Base-by-base conservation (phyloP, 1,284 basidiomycete species). In the Vanrija humicola region DNA sequence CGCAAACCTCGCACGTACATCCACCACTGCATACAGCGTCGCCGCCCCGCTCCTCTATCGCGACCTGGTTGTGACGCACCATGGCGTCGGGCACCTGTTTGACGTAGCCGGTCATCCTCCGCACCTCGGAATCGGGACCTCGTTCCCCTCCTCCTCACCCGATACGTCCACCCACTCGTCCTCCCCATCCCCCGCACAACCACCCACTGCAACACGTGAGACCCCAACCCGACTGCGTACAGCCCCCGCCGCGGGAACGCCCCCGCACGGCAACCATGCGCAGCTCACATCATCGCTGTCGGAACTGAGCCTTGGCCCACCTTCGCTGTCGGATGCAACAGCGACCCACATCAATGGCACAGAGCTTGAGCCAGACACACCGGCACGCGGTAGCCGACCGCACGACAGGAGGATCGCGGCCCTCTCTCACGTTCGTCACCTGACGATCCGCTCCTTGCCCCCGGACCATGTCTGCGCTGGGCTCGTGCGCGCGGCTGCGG, bases 11-110 rank as follows among this genome's bases (percentile, higher is more conserved):
- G 55, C 51, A 10, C 44, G 26, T 18, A 46, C 52, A 38, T 56
- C 60, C 26, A 59, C 55, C 29, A 54, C 43, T 8, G 39, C 55
- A 6, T 62, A 62, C 48, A 28, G 49, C 15, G 59, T 54, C 19
- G 26, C 62, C 16, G 47, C 50, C 8, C 64, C 64, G 7, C 39
- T 58, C 5, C 25, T 64, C 2, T 66, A 66, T 43, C 23, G 44
- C 6, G 15, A 50, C 12, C 43, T 66, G 1, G 28, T 56, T 12
- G 48, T 66, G 28, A 43, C 49, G 26, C 43, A 48, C 7, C n/a
- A 3, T 16, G 28, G 28, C 15, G 56, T 54, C 25, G 50, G 55
- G n/a, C 19, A 14, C 5, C 44, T 65, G 10, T 47, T 65, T 21
- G 34, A 43, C 3, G 25, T 62, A 40, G 43, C 16, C 15, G 43